Conservation (phyloP, 352 stramenopile species). For the Phytopythium litorale region DNA sequence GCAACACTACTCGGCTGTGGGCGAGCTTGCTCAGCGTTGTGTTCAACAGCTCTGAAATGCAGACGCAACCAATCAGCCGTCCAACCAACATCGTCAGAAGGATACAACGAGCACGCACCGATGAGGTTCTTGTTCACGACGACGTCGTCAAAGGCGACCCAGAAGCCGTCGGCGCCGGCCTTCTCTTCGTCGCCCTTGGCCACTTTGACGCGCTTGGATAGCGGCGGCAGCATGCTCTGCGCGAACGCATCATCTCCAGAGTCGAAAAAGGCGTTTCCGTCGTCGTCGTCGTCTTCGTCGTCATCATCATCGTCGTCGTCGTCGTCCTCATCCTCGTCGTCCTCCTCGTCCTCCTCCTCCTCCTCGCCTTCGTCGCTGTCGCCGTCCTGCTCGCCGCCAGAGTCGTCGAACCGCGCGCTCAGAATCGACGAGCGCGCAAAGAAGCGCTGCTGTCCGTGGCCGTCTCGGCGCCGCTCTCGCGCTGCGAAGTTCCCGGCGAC, state of each 20-base stretch:
- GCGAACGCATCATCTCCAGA: constrained; percentile 47
- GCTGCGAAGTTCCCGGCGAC: background rate
- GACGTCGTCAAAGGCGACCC: constrained; percentile 57
- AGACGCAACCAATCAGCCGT: background rate
- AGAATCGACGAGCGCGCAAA: constrained; percentile 6
- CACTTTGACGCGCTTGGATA: constrained; percentile 54
- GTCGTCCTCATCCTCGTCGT: constrained; percentile 34
- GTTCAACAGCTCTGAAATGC: constrained; percentile 58
- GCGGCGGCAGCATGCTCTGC: constrained; percentile 17
- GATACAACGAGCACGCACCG: constrained; percentile 20
- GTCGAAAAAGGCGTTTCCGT: constrained; percentile 47
- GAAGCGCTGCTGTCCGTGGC: constrained; percentile 2
- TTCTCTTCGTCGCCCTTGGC: constrained; percentile 16
- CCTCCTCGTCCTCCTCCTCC: constrained; percentile 30
- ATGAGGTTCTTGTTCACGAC: constrained; percentile 74
- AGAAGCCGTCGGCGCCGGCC: constrained; percentile 45
- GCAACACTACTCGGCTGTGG: constrained; percentile 44
- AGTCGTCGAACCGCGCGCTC: constrained; percentile 8
- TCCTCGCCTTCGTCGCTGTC: constrained; percentile 9
- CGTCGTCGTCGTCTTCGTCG: constrained; percentile 43
- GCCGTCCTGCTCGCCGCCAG: constrained; percentile 6
- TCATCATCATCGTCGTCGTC: constrained; percentile 46
- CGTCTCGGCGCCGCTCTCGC: background rate
- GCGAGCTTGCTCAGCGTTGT: constrained; percentile 61
- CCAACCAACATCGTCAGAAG: background rate